Conservation (phyloP, 2,329 filamentous ascomycete genomes). For the Mycogone perniciosa region DNA sequence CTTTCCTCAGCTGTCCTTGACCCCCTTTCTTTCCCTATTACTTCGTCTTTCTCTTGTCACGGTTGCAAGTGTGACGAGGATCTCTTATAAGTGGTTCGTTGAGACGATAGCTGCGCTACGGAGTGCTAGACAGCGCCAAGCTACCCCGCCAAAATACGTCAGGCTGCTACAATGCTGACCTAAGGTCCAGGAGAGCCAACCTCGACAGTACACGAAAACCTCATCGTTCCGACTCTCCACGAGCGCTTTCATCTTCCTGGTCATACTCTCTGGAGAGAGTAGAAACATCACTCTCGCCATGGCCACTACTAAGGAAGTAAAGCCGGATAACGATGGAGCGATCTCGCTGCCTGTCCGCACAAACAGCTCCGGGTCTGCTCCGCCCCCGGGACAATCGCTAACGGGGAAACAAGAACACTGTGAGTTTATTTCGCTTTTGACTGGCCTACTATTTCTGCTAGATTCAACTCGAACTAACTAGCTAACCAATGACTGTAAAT, state of each 20-base stretch:
- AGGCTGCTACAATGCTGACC: neutral
- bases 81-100: too few species aligned
- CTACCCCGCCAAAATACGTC: neutral
- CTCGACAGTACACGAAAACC: neutral
- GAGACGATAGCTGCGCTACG: too few species aligned
- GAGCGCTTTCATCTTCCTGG: neutral
- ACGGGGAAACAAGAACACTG: constrained; percentile 98
- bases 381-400: constrained; percentile 47
- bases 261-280: neutral
- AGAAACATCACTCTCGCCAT: constrained; percentile 16
- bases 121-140: neutral
- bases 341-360: constrained; percentile 26
- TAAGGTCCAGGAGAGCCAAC: neutral
- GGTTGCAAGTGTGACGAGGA: too few species aligned
- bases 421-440: constrained; percentile 38
- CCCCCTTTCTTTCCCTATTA: too few species aligned
- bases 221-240: neutral
- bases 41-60: too few species aligned
- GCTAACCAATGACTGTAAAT: constrained; percentile 5
- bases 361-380: constrained; percentile 23
- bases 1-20: too few species aligned
- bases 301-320: constrained; percentile 22
- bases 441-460: neutral
- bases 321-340: constrained; percentile 18
- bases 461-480: neutral